Evolutionary conservation across 495 filamentous ascomycete genomes (phyloP).

Genomic region (Glonium stellatum): DNA sequence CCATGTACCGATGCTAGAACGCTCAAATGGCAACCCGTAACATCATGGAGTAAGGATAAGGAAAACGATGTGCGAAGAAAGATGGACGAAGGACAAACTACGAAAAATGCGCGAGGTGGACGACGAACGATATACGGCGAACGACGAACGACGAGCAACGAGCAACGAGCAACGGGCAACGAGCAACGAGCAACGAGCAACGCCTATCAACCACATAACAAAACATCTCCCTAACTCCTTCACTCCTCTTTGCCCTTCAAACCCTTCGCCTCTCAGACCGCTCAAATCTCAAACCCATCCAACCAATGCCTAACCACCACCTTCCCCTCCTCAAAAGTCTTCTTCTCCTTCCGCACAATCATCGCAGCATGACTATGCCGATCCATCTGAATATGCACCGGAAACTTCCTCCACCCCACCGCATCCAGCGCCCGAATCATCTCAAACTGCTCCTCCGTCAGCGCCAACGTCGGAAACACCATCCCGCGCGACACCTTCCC

Average conservation of each 20-base stretch:
- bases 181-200: no score
- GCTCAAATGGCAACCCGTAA: background rate
- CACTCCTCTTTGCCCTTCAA: no score
- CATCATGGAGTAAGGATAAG: background rate
- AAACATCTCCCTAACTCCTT: no score
- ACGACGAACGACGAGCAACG: no score
- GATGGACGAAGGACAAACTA: background rate
- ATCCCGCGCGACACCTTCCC: slow-evolving; percentile 5
- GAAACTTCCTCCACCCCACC: slow-evolving; percentile 73
- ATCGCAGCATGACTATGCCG: slow-evolving; percentile 85
- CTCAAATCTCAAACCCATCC: slow-evolving; percentile 60
- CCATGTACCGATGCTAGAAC: slow-evolving; percentile 5
- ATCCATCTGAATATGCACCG: slow-evolving; percentile 76
- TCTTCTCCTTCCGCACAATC: slow-evolving; percentile 61
- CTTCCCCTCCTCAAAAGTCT: slow-evolving; percentile 64
- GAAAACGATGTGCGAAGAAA: background rate
- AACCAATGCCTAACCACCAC: slow-evolving; percentile 78
- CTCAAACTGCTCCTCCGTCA: slow-evolving; percentile 70
- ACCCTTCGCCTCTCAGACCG: background rate
- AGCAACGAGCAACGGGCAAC: no score
- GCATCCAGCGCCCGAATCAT: slow-evolving; percentile 73
- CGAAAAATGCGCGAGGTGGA: background rate
- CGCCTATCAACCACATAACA: no score
- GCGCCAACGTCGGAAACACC: slow-evolving; percentile 61
- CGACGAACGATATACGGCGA: background rate